Evolutionary conservation across 2,329 filamentous ascomycete species (phyloP).

Genomic region (Cordyceps pruinosa): DNA sequence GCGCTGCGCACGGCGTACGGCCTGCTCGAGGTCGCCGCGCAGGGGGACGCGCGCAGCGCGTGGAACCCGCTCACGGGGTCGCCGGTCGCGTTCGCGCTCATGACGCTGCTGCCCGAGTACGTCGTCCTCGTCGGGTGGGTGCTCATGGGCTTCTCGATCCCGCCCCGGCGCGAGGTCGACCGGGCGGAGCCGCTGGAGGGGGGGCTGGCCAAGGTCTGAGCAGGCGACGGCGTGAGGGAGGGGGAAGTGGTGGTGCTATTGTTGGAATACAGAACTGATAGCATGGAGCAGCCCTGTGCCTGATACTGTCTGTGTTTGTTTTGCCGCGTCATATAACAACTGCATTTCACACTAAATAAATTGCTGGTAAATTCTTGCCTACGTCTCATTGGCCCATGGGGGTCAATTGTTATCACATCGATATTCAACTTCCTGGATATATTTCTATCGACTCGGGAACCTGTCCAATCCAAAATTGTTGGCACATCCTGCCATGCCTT

Average conservation of each 20-base stretch:
- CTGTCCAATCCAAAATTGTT: not conserved
- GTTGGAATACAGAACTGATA: not conserved
- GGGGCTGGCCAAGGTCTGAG: not conserved
- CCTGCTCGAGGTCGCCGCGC: slow-evolving; percentile 16
- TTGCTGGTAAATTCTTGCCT: too few species aligned
- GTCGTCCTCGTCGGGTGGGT: slow-evolving; percentile 13
- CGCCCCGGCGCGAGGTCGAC: slow-evolving; percentile 4
- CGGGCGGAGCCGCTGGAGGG: not conserved
- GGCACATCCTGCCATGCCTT: not conserved
- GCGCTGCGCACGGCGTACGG: slow-evolving; percentile 19
- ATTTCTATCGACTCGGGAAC: not conserved
- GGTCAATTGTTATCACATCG: too few species aligned
- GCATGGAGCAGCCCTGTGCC: too few species aligned
- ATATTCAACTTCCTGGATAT: not conserved
- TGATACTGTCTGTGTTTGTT: not conserved
- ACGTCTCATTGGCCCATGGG: too few species aligned
- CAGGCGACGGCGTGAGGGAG: not conserved
- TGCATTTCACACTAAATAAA: too few species aligned
- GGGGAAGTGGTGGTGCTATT: not conserved
- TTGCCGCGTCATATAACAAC: too few species aligned
- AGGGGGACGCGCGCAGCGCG: not conserved
- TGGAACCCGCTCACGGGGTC: slow-evolving; percentile 18
- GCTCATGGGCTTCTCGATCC: slow-evolving; percentile 10
- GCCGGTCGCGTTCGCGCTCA: slow-evolving; percentile 15
- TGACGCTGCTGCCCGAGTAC: slow-evolving; percentile 17